Percentiles rank a stretch among this genome's conserved stretches.
These are phyloP conservation scores for Fusarium domesticum DNA, from an alignment of 2,329 filamentous ascomycete genomes.

Conservation along the genomic window DNA sequence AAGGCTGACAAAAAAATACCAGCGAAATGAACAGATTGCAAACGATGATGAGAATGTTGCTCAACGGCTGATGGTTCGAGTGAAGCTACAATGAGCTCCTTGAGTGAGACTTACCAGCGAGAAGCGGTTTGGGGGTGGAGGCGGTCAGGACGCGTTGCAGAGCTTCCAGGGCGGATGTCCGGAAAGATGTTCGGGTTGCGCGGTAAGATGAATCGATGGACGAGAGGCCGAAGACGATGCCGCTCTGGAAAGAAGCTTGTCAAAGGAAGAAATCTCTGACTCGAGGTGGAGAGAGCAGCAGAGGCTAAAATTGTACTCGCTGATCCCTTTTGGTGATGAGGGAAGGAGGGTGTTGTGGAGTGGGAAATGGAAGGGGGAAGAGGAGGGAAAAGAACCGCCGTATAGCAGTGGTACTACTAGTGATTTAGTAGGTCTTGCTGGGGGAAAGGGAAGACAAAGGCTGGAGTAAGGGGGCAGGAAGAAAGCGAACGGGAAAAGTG, in stretches of 20 bases:
- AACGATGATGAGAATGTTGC: too few species aligned
- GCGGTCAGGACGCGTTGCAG: constrained; percentile 27
- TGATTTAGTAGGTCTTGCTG: constrained; percentile 7
- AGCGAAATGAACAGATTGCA: too few species aligned
- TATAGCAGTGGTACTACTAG: not conserved
- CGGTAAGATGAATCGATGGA: not conserved
- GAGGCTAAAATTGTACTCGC: constrained; percentile 8
- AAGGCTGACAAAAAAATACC: too few species aligned
- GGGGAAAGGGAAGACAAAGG: constrained; percentile 18
- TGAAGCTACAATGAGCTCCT: too few species aligned
- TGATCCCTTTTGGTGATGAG: constrained; percentile 19
- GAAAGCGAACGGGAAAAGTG: constrained; percentile 20
- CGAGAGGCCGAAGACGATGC: too few species aligned
- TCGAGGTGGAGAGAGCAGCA: not conserved
- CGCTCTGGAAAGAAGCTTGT: constrained; percentile 5
- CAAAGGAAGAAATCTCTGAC: constrained; percentile 6
- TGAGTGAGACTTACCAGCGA: constrained; percentile 22
- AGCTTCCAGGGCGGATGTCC: constrained; percentile 12
- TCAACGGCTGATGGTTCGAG: not conserved
- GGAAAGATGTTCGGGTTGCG: constrained; percentile 5
- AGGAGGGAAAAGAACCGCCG: not conserved
- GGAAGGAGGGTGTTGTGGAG: constrained; percentile 20
- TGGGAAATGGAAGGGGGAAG: constrained; percentile 14
- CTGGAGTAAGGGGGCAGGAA: constrained; percentile 20
- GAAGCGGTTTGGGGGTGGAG: constrained; percentile 14